These are phyloP conservation scores for Fulvia fulva DNA, from an alignment of 2,329 filamentous ascomycete species.

Conservation along the genomic window DNA sequence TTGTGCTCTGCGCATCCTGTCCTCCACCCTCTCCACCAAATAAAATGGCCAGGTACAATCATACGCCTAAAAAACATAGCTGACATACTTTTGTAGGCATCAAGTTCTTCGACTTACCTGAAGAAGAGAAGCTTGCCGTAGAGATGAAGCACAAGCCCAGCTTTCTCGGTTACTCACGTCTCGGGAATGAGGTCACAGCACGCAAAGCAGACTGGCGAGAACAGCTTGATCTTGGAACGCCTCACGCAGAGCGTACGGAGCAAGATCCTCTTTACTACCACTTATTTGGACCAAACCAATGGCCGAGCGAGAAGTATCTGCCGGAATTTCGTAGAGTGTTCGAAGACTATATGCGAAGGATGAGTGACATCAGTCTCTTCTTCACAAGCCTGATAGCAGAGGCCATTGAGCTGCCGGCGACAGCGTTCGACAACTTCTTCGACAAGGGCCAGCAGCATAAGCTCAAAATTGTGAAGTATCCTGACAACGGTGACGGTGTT, in stretches of 20 bases:
- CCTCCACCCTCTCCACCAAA: no score
- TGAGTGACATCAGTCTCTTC: slow-evolving; percentile 66
- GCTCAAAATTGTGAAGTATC: slow-evolving; percentile 84
- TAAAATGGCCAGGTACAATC: no score
- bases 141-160: slow-evolving; percentile 46
- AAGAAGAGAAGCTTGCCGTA: slow-evolving; percentile 66
- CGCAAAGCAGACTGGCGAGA: slow-evolving; percentile 74
- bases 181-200: slow-evolving; percentile 63
- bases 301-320: slow-evolving; percentile 62
- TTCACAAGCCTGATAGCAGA: slow-evolving; percentile 82
- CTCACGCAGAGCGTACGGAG: slow-evolving; percentile 62
- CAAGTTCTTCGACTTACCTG: slow-evolving; percentile 71
- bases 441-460: slow-evolving; percentile 72
- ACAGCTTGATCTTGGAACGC: slow-evolving; percentile 81
- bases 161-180: slow-evolving; percentile 41
- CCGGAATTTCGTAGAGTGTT: slow-evolving; percentile 67
- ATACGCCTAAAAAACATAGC: no score
- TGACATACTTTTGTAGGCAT: slow-evolving; percentile 31
- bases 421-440: slow-evolving; percentile 76
- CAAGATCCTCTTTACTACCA: slow-evolving; percentile 68
- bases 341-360: slow-evolving; percentile 69
- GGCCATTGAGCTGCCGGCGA: slow-evolving; percentile 65
- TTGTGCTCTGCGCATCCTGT: no score
- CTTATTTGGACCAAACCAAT: slow-evolving; percentile 72
- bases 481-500: slow-evolving; percentile 59